These are phyloP conservation scores for Boletus barrowsii DNA, from an alignment of 768 basidiomycete genomes.

Conservation along the genomic window DNA sequence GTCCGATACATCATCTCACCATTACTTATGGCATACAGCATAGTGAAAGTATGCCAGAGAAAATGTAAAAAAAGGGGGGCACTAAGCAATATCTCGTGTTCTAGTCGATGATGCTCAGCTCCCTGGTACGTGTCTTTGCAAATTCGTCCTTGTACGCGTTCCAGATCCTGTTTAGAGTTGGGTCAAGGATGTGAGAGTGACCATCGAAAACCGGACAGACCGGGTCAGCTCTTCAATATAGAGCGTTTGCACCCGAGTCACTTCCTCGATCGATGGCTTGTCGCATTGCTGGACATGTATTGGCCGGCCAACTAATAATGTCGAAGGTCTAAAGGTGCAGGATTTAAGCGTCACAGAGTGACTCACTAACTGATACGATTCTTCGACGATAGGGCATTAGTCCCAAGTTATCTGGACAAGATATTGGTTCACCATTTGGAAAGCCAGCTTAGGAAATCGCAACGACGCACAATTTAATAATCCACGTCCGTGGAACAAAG, in stretches of 20 bases:
- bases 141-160: slow-evolving; percentile 93
- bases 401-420: slow-evolving; percentile 71
- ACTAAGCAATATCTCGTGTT: not conserved
- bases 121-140: slow-evolving; percentile 74
- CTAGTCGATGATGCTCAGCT: slow-evolving; percentile 76
- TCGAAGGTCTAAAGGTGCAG: not conserved
- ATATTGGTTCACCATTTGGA: not conserved
- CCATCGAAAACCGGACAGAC: slow-evolving; percentile 41
- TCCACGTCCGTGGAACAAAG: slow-evolving; percentile 95
- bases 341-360: not conserved
- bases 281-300: slow-evolving; percentile 75
- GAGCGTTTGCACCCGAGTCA: slow-evolving; percentile 71
- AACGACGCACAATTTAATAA: slow-evolving; percentile 81
- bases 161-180: slow-evolving; percentile 71
- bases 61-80: no score
- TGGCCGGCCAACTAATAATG: slow-evolving; percentile 74
- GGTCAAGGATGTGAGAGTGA: slow-evolving; percentile 3
- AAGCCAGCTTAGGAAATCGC: not conserved
- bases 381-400: slow-evolving; percentile 93
- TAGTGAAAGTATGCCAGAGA: not conserved
- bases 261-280: slow-evolving; percentile 77
- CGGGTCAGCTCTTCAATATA: slow-evolving; percentile 93
- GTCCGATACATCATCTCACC: not conserved
- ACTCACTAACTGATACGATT: slow-evolving; percentile 96
- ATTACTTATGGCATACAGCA: not conserved